These are phyloP conservation scores for Penicillium palitans DNA, from an alignment of 2,329 filamentous ascomycete species.

Conservation along the genomic window DNA sequence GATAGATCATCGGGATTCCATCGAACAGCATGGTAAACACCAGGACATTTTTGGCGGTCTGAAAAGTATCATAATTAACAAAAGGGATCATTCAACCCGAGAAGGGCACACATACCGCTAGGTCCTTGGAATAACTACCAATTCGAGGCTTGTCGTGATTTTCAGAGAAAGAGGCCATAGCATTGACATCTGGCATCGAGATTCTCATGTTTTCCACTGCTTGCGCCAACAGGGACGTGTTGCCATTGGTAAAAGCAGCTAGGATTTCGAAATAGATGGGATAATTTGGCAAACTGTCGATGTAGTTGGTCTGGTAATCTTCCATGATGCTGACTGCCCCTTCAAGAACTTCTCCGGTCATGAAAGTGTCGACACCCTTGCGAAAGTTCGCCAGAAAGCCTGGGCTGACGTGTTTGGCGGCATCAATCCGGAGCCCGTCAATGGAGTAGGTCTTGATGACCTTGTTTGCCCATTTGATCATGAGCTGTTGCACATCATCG, in stretches of 20 bases:
- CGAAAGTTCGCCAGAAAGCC: constrained; percentile 43
- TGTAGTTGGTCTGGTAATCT: constrained; percentile 44
- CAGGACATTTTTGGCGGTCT: constrained; percentile 60
- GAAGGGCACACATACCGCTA: constrained; percentile 34
- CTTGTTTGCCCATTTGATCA: constrained; percentile 43
- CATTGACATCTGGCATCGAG: constrained; percentile 44
- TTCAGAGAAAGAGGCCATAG: constrained; percentile 56
- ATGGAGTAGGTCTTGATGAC: constrained; percentile 47
- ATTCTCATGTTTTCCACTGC: constrained; percentile 27
- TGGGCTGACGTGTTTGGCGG: constrained; percentile 48
- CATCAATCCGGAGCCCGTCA: constrained; percentile 55
- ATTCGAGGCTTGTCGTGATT: constrained; percentile 62
- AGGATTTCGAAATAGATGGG: constrained; percentile 39
- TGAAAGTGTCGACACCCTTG: constrained; percentile 41
- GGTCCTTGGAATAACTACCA: constrained; percentile 53
- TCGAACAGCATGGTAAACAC: constrained; percentile 61
- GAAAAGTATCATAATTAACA: neutral
- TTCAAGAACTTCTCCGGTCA: constrained; percentile 49
- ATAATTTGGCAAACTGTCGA: constrained; percentile 49
- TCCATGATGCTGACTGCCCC: constrained; percentile 39
- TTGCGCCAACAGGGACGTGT: constrained; percentile 28
- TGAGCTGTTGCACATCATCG: constrained; percentile 37
- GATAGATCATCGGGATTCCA: constrained; percentile 49
- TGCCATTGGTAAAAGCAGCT: constrained; percentile 34
- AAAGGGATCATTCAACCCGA: neutral